Evolutionary conservation across 352 stramenopile genomes (phyloP), one percentile per base, ranked within the genome.

Genomic region (Aphanomyces astaci): DNA sequence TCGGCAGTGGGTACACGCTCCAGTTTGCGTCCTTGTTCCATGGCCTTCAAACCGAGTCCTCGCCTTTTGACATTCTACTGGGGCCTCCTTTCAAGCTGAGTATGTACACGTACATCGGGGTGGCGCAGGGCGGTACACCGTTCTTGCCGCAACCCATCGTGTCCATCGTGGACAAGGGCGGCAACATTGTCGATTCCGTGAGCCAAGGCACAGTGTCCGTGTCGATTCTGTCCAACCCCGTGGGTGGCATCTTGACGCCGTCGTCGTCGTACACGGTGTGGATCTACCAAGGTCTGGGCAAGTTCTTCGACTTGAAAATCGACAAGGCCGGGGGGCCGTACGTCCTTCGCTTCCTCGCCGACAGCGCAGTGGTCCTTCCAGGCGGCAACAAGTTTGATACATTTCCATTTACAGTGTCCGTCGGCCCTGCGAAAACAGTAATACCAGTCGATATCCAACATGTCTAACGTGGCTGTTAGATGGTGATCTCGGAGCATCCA

Each of bases 251-350:
- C 10, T 64, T 95, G 19, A 65, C 87, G 2, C 84, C 86, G 0
- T 69, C 71, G 1, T 65, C 40, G 11, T 69, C 74, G 43, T 53
- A 90, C 1, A 89, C 85, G 4, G 72, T 83, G 10, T 82, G 70
- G 7, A 78, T 95, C 59, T 78, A 78, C 27, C 59, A 40, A 1
- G 86, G 85, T 5, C 60, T 88, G 3, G 83, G 72, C 22, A 85
- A 78, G 19, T 93, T 92, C 54, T 72, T 80, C 22, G 73, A 76
- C 4, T 46, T 87, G 17, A 89, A 79, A 60, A 92, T 95, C 48
- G 84, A 93, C 33, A 78, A 88, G 28, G 80, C 84, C 24, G 86
- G 86, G 0, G 91, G 83, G 4, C 85, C 85, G 5, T 95, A 95
- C 72, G 81, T 74, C 19, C 64, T 95, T 32, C 76, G 75, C 0